phyloP scores from a whole-genome alignment of 345 rosid genomes.

The Rhodamnia rubescens region DNA sequence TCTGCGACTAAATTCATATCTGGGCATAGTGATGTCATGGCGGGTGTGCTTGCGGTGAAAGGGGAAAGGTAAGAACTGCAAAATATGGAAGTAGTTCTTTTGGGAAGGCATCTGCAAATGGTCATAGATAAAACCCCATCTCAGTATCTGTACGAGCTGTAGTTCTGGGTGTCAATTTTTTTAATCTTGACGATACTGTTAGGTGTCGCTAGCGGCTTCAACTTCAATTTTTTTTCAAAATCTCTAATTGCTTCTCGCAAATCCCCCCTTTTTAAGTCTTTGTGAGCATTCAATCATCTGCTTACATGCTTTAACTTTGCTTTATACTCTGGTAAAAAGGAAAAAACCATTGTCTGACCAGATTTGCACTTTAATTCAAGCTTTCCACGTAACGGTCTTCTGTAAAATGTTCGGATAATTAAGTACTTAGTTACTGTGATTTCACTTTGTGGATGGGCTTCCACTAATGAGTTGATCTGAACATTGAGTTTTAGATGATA shows the following conservation, averaged over 20 bases:
- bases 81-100: background rate
- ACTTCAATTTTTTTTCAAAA: background rate
- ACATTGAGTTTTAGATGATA: background rate
- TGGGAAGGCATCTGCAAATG: background rate
- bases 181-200: background rate
- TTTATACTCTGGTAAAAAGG: background rate
- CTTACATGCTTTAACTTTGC: background rate
- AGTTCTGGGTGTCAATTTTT: background rate
- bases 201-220: background rate
- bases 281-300: background rate
- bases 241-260: background rate
- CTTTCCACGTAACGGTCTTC: background rate
- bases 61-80: conserved; percentile 56
- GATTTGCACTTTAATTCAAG: background rate
- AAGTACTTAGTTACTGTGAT: background rate
- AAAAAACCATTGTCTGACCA: background rate
- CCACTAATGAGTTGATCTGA: background rate
- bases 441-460: background rate
- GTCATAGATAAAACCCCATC: background rate
- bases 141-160: background rate
- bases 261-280: background rate
- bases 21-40: conserved; percentile 96
- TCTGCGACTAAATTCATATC: conserved; percentile 92
- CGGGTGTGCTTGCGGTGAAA: conserved; percentile 91
- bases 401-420: background rate